Percentiles rank a stretch among this genome's conserved stretches.
phyloP scores from a whole-genome alignment of 805 yeast genomes.

The Blastobotrys attinorum region DNA sequence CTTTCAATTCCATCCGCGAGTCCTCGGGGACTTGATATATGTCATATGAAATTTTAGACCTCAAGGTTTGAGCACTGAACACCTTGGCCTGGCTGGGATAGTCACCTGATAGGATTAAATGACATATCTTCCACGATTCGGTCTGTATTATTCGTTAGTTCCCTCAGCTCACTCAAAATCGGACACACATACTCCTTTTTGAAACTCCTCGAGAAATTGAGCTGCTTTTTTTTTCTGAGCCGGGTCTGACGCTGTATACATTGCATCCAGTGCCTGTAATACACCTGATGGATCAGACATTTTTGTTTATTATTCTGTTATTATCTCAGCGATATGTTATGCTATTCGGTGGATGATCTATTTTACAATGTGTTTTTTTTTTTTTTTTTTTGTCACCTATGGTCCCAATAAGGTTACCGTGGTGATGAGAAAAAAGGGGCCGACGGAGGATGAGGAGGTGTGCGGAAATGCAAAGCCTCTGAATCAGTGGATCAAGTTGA shows the following conservation, averaged over 20 bases:
- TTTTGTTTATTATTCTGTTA: neutral
- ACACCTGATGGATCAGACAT: neutral
- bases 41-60: conserved; percentile 75
- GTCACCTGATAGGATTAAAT: conserved; percentile 40
- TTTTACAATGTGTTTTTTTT: too few relatives aligned
- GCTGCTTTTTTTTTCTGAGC: conserved; percentile 38
- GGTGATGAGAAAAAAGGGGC: too few relatives aligned
- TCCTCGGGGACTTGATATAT: conserved; percentile 63
- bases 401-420: too few relatives aligned
- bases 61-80: conserved; percentile 85
- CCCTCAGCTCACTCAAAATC: neutral
- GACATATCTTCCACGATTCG: conserved; percentile 68
- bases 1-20: conserved; percentile 54
- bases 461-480: too few relatives aligned
- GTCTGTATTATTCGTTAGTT: conserved; percentile 16
- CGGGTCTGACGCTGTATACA: conserved; percentile 39
- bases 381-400: too few relatives aligned
- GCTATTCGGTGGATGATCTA: too few relatives aligned
- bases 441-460: too few relatives aligned
- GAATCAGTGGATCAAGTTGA: too few relatives aligned
- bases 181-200: conserved; percentile 40
- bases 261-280: conserved; percentile 35
- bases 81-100: conserved; percentile 48
- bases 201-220: conserved; percentile 66
- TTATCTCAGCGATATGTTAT: too few relatives aligned